Percentiles rank a stretch among this genome's conserved stretches.
Evolutionary conservation across 2,329 filamentous ascomycete genomes (phyloP).

Genomic region (Arthrobotrys musiformis): DNA sequence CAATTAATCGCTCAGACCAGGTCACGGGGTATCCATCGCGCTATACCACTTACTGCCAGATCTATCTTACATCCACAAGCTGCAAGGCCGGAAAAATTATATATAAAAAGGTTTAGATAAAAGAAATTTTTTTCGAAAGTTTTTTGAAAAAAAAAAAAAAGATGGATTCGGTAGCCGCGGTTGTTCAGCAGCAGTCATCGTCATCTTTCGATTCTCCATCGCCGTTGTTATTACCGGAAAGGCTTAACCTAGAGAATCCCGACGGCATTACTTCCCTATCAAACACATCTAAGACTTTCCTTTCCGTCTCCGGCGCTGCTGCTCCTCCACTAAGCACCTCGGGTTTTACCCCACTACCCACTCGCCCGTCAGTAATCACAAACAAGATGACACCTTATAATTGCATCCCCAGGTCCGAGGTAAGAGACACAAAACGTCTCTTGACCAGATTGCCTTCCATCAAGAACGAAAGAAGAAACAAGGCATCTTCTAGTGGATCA

Average conservation of each 20-base stretch:
- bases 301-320: constrained; percentile 7
- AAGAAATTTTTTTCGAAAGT: constrained; percentile 28
- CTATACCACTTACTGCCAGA: constrained; percentile 35
- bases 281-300: constrained; percentile 15
- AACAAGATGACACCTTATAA: constrained; percentile 55
- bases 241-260: constrained; percentile 39
- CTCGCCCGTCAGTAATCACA: constrained; percentile 52
- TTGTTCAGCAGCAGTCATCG: constrained; percentile 23
- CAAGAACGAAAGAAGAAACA: constrained; percentile 51
- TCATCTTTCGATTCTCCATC: constrained; percentile 40
- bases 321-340: background rate
- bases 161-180: constrained; percentile 38
- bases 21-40: constrained; percentile 52
- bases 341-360: constrained; percentile 51
- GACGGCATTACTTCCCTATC: constrained; percentile 43
- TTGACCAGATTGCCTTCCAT: constrained; percentile 48
- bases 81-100: constrained; percentile 20
- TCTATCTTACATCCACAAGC: constrained; percentile 19
- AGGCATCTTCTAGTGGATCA: constrained; percentile 37
- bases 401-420: constrained; percentile 38
- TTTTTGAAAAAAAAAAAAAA: constrained; percentile 13
- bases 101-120: constrained; percentile 29
- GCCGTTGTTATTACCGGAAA: constrained; percentile 51
- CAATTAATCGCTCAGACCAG: constrained; percentile 56
- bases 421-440: constrained; percentile 34